Evolutionary conservation across 108 stramenopile genomes (phyloP).

Genomic region (Ochromonas danica): DNA sequence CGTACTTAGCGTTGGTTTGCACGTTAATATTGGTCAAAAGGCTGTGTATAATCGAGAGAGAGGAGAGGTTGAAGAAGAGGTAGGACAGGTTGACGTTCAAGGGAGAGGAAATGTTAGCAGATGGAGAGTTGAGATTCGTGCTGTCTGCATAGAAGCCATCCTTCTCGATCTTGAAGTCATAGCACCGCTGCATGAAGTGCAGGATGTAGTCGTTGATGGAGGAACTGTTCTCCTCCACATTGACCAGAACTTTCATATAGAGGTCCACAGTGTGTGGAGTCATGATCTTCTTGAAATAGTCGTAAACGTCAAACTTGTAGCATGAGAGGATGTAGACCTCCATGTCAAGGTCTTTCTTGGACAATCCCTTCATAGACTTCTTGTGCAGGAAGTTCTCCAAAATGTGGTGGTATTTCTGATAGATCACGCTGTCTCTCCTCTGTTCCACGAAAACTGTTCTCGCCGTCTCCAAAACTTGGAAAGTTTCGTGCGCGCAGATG

Average conservation of each 20-base stretch:
- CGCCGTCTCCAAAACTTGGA: not conserved
- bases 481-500: not conserved
- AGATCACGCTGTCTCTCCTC: not conserved
- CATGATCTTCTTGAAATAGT: conserved; percentile 13
- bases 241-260: not conserved
- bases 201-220: not conserved
- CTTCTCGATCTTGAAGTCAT: conserved; percentile 3
- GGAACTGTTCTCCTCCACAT: not conserved
- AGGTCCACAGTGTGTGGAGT: not conserved
- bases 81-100: not conserved
- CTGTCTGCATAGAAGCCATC: too few species aligned
- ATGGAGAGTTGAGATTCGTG: too few species aligned
- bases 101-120: too few species aligned
- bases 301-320: not conserved
- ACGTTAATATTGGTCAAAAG: not conserved
- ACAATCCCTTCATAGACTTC: not conserved
- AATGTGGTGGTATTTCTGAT: not conserved
- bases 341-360: conserved; percentile 1
- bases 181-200: not conserved
- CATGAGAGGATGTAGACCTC: not conserved
- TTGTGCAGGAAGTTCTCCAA: not conserved
- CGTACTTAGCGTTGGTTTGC: not conserved
- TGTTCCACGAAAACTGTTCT: not conserved
- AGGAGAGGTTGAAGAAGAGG: not conserved
- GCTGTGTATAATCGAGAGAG: not conserved